These are phyloP conservation scores for Cyclocybe aegerita DNA, from an alignment of 768 basidiomycete species.

Conservation along the genomic window DNA sequence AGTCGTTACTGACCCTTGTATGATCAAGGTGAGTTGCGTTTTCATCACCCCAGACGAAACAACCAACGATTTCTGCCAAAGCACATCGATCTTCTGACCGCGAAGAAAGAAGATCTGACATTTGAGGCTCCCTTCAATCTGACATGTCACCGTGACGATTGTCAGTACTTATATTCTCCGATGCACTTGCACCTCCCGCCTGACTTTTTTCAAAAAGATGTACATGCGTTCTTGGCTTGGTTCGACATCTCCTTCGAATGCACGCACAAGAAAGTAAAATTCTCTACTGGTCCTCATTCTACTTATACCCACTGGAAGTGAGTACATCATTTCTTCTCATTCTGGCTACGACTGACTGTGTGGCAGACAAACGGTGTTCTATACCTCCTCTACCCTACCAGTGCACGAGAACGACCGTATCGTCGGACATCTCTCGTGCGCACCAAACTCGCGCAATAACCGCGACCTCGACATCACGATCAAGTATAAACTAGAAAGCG, in stretches of 20 bases:
- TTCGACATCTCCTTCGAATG: conserved; percentile 96
- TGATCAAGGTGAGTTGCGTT: conserved; percentile 66
- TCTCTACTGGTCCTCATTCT: conserved; percentile 97
- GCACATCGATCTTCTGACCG: conserved; percentile 90
- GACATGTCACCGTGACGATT: conserved; percentile 85
- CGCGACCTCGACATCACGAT: conserved; percentile 93
- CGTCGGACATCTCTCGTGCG: conserved; percentile 69
- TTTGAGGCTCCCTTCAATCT: conserved; percentile 83
- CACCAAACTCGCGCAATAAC: conserved; percentile 90
- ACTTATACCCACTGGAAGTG: conserved; percentile 97
- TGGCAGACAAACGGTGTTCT: conserved; percentile 93
- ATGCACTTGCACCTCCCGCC: neutral
- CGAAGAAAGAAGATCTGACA: conserved; percentile 91
- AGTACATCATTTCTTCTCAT: conserved; percentile 28
- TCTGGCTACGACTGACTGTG: neutral
- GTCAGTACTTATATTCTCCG: conserved; percentile 42
- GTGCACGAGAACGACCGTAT: conserved; percentile 72
- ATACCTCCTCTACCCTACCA: conserved; percentile 79
- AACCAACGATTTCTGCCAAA: conserved; percentile 26
- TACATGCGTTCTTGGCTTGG: conserved; percentile 99
- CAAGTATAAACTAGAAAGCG: conserved; percentile 53
- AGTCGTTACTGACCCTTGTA: conserved; percentile 90
- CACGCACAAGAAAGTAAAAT: conserved; percentile 93
- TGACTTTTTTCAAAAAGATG: conserved; percentile 47
- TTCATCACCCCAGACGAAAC: neutral